Base-by-base conservation (phyloP, 257 asterid species). In the Catharanthus roseus region DNA sequence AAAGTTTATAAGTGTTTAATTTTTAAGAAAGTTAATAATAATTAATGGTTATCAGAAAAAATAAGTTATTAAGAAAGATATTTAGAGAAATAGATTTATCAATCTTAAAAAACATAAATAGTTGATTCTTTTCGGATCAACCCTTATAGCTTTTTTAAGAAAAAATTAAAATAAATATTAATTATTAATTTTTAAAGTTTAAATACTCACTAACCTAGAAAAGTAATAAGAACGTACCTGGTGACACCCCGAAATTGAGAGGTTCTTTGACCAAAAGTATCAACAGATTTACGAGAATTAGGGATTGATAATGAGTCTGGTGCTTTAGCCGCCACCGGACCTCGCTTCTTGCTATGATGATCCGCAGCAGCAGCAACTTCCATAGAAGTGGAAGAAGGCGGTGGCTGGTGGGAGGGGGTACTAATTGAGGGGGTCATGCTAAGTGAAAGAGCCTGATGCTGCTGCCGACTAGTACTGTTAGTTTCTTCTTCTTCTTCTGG, bases 161-260 rank as follows among this genome's bases (percentile, higher is more conserved):
- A n/a, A n/a, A n/a, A n/a, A n/a, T n/a, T n/a, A n/a, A n/a, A n/a
- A n/a, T n/a, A n/a, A n/a, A n/a, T n/a, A n/a, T n/a, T n/a, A n/a
- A n/a, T n/a, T n/a, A n/a, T n/a, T n/a, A n/a, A n/a, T n/a, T n/a
- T n/a, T n/a, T n/a, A n/a, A n/a, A n/a, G n/a, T n/a, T n/a, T n/a
- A n/a, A n/a, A n/a, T n/a, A n/a, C n/a, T n/a, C n/a, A n/a, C n/a
- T n/a, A n/a, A n/a, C n/a, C n/a, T n/a, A 38, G 42, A 8, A 38
- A 38, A 8, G 42, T 38, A 38, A 38, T 38, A 54, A 23, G 65
- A 3, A 38, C 8, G 21, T 53, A 85, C 97, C 97, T 91, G 3
- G 97, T 91, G 69, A 91, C 97, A 5, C 97, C 97, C 3, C 97
- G 91, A 70, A 75, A 89, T 65, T 89, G 97, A 23, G 97, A 91